A percentile compares a stretch with the other conserved stretches of the same genome.
phyloP scores from a whole-genome alignment of 208 protist species.

The Wallacemonas sp. region DNA sequence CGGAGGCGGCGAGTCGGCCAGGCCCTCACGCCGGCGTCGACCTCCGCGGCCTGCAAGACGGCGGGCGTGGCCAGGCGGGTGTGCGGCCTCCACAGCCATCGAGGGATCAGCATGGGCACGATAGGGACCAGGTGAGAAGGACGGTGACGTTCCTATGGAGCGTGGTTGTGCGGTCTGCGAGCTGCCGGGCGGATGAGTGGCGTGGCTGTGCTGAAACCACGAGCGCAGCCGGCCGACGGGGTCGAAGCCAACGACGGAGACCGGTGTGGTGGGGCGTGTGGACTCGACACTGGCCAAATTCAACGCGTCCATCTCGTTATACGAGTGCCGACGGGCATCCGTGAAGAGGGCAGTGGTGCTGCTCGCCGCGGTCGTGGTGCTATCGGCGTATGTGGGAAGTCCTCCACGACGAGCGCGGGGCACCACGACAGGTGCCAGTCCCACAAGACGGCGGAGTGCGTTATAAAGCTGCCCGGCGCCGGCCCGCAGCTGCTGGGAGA shows the following conservation, averaged over 20 bases:
- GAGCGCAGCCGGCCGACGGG: not conserved
- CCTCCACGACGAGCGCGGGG: too few relatives aligned
- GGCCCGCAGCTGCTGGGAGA: not conserved
- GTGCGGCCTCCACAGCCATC: too few relatives aligned
- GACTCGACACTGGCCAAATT: not conserved
- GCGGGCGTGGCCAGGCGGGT: not conserved
- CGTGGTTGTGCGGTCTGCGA: too few relatives aligned
- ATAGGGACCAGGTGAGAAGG: too few relatives aligned
- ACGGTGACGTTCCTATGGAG: too few relatives aligned
- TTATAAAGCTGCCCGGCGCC: not conserved
- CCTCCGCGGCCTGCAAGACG: not conserved
- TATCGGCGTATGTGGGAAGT: not conserved
- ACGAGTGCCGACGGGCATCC: not conserved
- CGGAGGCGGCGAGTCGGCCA: not conserved
- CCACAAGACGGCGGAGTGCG: not conserved
- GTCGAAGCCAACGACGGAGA: not conserved
- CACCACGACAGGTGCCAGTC: not conserved
- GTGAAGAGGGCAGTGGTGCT: not conserved
- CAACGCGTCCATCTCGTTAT: not conserved
- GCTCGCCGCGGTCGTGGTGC: not conserved
- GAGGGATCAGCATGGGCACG: too few relatives aligned
- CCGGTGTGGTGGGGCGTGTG: not conserved
- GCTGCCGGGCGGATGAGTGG: too few relatives aligned
- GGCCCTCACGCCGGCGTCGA: not conserved
- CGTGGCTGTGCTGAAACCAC: slow-evolving; percentile 8